These are phyloP conservation scores for Rhizoctonia solani DNA, from an alignment of 1,284 basidiomycete genomes.

Conservation along the genomic window DNA sequence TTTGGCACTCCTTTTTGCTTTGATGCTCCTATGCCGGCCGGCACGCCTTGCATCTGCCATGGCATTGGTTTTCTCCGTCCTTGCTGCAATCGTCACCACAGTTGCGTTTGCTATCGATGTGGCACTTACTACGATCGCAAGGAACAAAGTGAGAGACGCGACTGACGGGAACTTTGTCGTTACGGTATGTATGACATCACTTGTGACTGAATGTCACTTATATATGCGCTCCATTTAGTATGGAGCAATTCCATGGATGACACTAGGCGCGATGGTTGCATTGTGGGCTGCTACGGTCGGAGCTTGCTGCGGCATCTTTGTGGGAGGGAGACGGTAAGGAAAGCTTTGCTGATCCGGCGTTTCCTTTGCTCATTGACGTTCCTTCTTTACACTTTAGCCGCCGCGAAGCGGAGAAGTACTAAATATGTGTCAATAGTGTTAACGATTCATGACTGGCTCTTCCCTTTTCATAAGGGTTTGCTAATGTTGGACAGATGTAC, in stretches of 20 bases:
- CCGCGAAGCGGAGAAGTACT: slow-evolving; percentile 12
- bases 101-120: slow-evolving; percentile 60
- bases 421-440: neutral
- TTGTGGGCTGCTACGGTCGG: slow-evolving; percentile 54
- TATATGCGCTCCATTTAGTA: slow-evolving; percentile 34
- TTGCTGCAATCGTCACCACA: slow-evolving; percentile 54
- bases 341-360: neutral
- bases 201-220: slow-evolving; percentile 36
- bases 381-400: slow-evolving; percentile 2
- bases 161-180: slow-evolving; percentile 51
- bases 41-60: slow-evolving; percentile 41
- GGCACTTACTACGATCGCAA: slow-evolving; percentile 46
- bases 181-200: slow-evolving; percentile 47
- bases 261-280: slow-evolving; percentile 54
- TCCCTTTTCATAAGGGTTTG: too few species aligned
- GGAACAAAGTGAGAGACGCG: slow-evolving; percentile 49
- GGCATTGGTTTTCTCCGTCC: slow-evolving; percentile 45
- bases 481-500: too few species aligned
- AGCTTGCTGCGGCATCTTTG: slow-evolving; percentile 50
- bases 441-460: neutral
- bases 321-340: slow-evolving; percentile 41
- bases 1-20: slow-evolving; percentile 54
- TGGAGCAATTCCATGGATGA: slow-evolving; percentile 55
- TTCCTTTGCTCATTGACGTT: neutral
- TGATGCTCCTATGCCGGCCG: slow-evolving; percentile 50